Base-by-base conservation (phyloP, 2,329 filamentous ascomycete genomes). In the Aspergillus glaucus region DNA sequence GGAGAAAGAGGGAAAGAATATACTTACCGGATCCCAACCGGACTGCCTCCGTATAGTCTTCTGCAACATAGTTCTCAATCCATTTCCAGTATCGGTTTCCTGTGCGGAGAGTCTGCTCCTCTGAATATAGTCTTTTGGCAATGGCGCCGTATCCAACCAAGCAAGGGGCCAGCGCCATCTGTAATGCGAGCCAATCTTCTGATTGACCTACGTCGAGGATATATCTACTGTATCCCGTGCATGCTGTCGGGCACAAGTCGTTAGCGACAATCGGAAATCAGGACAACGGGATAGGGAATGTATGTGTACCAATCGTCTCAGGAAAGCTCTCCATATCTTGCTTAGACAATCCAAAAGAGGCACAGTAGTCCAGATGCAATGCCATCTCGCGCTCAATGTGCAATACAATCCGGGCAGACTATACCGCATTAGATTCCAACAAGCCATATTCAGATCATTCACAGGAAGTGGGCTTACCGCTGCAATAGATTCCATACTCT, bases 131-230 rank as follows among this genome's bases (percentile, higher is more conserved):
- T 59, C 88, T 79, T 59, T 78, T 77, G 5, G 88, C 92, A 51
- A 94, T 87, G 48, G 81, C 81, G 8, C 85, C 85, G 65, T 97
- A 96, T 39, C 92, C 92, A n/a, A 96, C 79, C 28, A 95, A 75
- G 64, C 92, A 96, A 0, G 92, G 90, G 12, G 91, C 83, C 47
- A 96, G 77, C 4, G 88, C 85, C 53, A 96, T 75, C 62, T 95
- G 89, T 8, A 97, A 78, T 3, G 85, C 90, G 41, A 96, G 76
- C 84, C 86, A 94, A 71, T 95, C 90, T 63, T 93, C 83, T 1
- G 86, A 89, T 58, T 89, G 83, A 6, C 92, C 92, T 17, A 95
- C 78, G 61, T 97, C 92, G 47, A 96, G 82, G 22, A 95, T 85
- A 66, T 92, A 95, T 64, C 87, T 76, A 50, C 86, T 90, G 65